phyloP scores from a whole-genome alignment of 2,329 filamentous ascomycete species.

The Amylocarpus encephaloides region DNA sequence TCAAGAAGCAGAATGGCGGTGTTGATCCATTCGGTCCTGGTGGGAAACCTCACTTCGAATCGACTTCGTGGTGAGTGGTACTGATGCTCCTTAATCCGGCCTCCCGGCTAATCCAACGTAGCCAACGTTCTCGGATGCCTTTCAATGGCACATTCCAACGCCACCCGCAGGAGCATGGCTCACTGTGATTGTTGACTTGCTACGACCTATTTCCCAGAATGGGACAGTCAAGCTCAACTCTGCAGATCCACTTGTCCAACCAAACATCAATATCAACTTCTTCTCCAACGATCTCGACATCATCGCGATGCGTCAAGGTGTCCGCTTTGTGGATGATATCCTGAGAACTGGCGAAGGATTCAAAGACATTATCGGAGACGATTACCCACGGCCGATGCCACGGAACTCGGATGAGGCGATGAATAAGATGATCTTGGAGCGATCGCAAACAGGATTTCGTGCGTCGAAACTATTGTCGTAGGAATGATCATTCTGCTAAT shows the following conservation, averaged over 20 bases:
- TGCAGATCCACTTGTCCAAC: constrained; percentile 53
- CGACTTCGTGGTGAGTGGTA: constrained; percentile 44
- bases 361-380: constrained; percentile 44
- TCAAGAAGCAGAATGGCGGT: constrained; percentile 36
- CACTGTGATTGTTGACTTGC: constrained; percentile 49
- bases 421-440: constrained; percentile 49
- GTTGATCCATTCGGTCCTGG: constrained; percentile 48
- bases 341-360: constrained; percentile 50
- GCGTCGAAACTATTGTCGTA: not conserved
- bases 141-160: constrained; percentile 42
- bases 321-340: constrained; percentile 38
- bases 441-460: constrained; percentile 52
- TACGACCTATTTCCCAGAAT: constrained; percentile 39
- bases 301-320: constrained; percentile 43
- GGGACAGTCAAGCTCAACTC: constrained; percentile 38
- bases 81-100: not conserved
- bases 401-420: constrained; percentile 48
- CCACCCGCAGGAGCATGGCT: constrained; percentile 43
- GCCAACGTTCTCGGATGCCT: constrained; percentile 46
- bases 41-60: constrained; percentile 56
- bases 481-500: not conserved
- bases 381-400: constrained; percentile 58
- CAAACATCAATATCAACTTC: constrained; percentile 26
- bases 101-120: not conserved
- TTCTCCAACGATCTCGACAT: constrained; percentile 42